A percentile compares a stretch with the other conserved stretches of the same genome.
These are phyloP conservation scores for Alternaria sp. DNA, from an alignment of 2,329 filamentous ascomycete genomes.

Conservation along the genomic window DNA sequence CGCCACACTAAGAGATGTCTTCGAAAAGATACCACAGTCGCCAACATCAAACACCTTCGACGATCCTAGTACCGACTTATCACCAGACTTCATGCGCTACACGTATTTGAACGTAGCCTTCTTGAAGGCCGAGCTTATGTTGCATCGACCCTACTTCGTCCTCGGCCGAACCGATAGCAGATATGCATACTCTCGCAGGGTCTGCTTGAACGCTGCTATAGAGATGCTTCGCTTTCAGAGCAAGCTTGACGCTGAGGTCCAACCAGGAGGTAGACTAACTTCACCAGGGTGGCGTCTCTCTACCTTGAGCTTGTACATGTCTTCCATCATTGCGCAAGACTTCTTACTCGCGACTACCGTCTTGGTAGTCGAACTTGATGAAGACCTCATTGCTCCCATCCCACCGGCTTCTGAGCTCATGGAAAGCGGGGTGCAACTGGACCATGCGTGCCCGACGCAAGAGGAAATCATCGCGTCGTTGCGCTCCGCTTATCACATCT, in stretches of 20 bases:
- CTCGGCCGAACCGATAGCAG: slow-evolving; percentile 44
- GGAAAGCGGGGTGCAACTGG: slow-evolving; percentile 23
- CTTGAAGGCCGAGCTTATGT: slow-evolving; percentile 41
- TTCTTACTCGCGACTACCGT: slow-evolving; percentile 58
- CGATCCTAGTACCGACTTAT: slow-evolving; percentile 17
- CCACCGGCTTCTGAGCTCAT: not conserved
- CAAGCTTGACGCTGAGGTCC: slow-evolving; percentile 51
- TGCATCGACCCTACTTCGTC: slow-evolving; percentile 48
- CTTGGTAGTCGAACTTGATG: slow-evolving; percentile 53
- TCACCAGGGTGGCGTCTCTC: slow-evolving; percentile 40
- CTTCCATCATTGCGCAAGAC: slow-evolving; percentile 53
- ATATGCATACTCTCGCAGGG: slow-evolving; percentile 51
- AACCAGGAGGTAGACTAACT: slow-evolving; percentile 47
- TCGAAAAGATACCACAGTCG: slow-evolving; percentile 27
- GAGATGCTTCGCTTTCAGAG: slow-evolving; percentile 54
- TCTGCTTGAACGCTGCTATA: slow-evolving; percentile 55
- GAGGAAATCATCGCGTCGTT: slow-evolving; percentile 34
- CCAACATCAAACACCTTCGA: slow-evolving; percentile 20
- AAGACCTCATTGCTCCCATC: slow-evolving; percentile 28
- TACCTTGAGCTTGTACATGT: slow-evolving; percentile 53
- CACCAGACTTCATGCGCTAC: slow-evolving; percentile 30
- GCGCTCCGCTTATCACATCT: slow-evolving; percentile 29
- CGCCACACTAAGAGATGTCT: slow-evolving; percentile 26
- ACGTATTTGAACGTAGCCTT: slow-evolving; percentile 42
- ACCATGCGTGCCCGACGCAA: slow-evolving; percentile 28